phyloP scores from a whole-genome alignment of 495 filamentous ascomycete species.

The Physcia stellaris region DNA sequence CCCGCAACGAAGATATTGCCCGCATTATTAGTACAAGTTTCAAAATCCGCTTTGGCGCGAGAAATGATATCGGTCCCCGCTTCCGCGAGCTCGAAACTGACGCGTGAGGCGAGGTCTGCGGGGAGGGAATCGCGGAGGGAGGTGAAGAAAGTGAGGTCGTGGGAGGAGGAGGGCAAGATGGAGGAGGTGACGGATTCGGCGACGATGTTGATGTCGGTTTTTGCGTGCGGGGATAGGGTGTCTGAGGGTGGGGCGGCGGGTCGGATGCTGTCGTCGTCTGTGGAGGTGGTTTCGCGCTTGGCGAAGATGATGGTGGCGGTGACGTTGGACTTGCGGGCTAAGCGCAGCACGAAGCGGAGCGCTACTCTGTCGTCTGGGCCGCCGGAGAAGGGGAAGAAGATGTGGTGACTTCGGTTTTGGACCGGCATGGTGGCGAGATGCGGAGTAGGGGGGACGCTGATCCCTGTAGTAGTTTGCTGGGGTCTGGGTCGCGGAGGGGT shows the following conservation, averaged over 20 bases:
- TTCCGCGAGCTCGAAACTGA: conserved; percentile 17
- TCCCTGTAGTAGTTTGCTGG: conserved; percentile 15
- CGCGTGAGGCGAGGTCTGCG: conserved; percentile 38
- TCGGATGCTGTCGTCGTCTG: background rate
- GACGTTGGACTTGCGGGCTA: conserved; percentile 62
- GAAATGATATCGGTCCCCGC: conserved; percentile 8
- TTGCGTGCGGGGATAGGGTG: conserved; percentile 18
- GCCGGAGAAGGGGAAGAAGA: conserved; percentile 82
- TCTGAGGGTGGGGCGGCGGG: background rate
- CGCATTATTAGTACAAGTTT: conserved; percentile 47
- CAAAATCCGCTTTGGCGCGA: conserved; percentile 44
- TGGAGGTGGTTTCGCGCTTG: conserved; percentile 5
- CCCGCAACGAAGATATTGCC: conserved; percentile 73
- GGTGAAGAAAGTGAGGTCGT: conserved; percentile 50
- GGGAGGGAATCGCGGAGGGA: conserved; percentile 49
- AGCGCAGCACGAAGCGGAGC: conserved; percentile 65
- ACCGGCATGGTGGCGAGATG: conserved; percentile 28
- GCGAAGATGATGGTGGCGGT: conserved; percentile 57
- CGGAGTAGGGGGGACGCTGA: conserved; percentile 19
- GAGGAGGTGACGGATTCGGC: conserved; percentile 15
- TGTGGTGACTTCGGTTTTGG: conserved; percentile 59
- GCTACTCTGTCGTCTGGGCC: conserved; percentile 75
- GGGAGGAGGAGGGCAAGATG: conserved; percentile 3
- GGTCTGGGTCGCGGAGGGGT: conserved; percentile 18
- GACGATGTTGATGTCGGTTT: conserved; percentile 9